Base-by-base conservation (phyloP, 1,284 basidiomycete genomes). In the Boletellus dicymbophilus region DNA sequence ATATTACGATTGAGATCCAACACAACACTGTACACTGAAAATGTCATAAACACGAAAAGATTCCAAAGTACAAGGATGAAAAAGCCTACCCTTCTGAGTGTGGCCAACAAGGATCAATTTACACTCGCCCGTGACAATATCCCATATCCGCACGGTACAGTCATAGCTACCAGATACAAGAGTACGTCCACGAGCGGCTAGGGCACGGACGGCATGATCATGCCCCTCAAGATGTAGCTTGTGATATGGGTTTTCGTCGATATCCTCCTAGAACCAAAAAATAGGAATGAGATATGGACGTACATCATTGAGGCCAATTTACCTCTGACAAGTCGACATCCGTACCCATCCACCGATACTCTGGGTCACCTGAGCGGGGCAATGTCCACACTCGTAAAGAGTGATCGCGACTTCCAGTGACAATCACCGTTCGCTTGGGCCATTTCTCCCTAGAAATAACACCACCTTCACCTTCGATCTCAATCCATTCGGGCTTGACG, bases 141-240 rank as follows among this genome's bases (percentile, higher is more conserved):
- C 94, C 95, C 95, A 98, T 30, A 97, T 89, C 33, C 95, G 85
- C 33, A 97, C 93, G 4, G 85, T 91, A 65, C 85, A 90, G 66
- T 98, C 95, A 70, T 98, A 98, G 60, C 93, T 95, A 25, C 94
- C 95, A n/a, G 93, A 95, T 21, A 95, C 90, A 39, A 96, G 79
- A 2, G 89, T 93, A 37, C 90, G 79, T 5, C 95, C 94, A 56
- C 93, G 80, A 11, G 93, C 91, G 25, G 94, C 92, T n/a, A 98
- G 76, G 5, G 93, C 93, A 49, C 95, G 83, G 15, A 98, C 94
- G 25, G 95, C 93, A 63, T 93, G 88, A 46, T 88, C 86, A 61
- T 98, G 95, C 1, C 95, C 95, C 62, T 89, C 80, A 4, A 98
- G 80, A 60, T 88, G 84, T 33, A 88, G 75, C 46, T 90, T 79